phyloP scores from a whole-genome alignment of 2,329 filamentous ascomycete species.

The Bertia moriformis region DNA sequence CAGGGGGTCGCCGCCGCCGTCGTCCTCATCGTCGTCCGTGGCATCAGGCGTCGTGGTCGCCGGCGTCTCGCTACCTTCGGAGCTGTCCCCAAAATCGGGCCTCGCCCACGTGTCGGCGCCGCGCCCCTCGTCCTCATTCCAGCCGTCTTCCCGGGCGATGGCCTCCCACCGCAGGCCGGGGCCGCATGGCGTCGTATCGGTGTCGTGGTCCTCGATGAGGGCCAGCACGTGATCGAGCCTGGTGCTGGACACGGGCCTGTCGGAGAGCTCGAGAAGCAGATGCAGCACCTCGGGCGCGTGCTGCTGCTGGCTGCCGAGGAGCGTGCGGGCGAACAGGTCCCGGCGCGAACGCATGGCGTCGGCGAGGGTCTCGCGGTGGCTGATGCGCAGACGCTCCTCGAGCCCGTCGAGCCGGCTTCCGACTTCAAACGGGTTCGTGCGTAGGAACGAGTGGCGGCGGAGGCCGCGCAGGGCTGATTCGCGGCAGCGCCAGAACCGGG shows the following conservation, averaged over 20 bases:
- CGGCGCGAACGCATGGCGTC: slow-evolving; percentile 49
- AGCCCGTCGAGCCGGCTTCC: slow-evolving; percentile 51
- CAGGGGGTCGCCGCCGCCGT: too few relatives aligned
- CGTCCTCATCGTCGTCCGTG: slow-evolving; percentile 17
- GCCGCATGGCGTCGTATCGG: slow-evolving; percentile 24
- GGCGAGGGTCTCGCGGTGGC: slow-evolving; percentile 66
- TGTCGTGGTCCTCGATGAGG: slow-evolving; percentile 27
- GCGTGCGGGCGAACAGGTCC: slow-evolving; percentile 34
- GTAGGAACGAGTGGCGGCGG: slow-evolving; percentile 38
- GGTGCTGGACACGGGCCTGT: slow-evolving; percentile 61
- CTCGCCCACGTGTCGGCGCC: slow-evolving; percentile 61
- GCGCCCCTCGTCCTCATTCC: slow-evolving; percentile 49
- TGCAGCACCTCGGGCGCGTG: slow-evolving; percentile 65
- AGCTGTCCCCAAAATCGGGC: slow-evolving; percentile 54
- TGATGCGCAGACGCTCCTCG: slow-evolving; percentile 73
- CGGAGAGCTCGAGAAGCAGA: slow-evolving; percentile 66
- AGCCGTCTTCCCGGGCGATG: slow-evolving; percentile 62
- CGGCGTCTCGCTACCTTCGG: slow-evolving; percentile 36
- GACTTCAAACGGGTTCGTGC: slow-evolving; percentile 66
- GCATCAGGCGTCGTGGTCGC: slow-evolving; percentile 19
- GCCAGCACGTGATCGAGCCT: slow-evolving; percentile 50
- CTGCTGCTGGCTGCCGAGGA: slow-evolving; percentile 18
- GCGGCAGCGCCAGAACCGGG: slow-evolving; percentile 24
- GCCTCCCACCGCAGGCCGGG: slow-evolving; percentile 61
- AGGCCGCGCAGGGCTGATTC: slow-evolving; percentile 35